Percentiles rank a stretch among this genome's conserved stretches.
Conservation (phyloP, 768 basidiomycete genomes). For the Boletus rubropictus region DNA sequence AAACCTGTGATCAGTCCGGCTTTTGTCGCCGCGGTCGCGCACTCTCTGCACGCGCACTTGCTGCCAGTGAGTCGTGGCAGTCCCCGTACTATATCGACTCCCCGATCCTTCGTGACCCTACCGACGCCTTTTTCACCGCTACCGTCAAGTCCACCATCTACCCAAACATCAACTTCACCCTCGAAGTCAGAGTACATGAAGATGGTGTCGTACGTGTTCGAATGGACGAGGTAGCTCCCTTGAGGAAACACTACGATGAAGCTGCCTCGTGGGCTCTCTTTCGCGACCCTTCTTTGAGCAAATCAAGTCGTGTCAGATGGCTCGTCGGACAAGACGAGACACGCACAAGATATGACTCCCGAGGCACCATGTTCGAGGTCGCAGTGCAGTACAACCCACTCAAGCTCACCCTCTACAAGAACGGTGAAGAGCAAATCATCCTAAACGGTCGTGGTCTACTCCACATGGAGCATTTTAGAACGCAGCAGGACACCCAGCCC, state of each 20-base stretch:
- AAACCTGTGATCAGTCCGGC: constrained; percentile 88
- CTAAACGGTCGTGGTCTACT: constrained; percentile 85
- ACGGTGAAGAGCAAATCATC: constrained; percentile 79
- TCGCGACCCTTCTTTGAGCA: constrained; percentile 60
- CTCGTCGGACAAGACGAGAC: constrained; percentile 57
- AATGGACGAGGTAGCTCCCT: constrained; percentile 82
- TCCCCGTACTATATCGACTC: constrained; percentile 84
- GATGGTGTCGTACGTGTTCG: constrained; percentile 87
- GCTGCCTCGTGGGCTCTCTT: constrained; percentile 85
- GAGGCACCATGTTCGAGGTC: constrained; percentile 58
- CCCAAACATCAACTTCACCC: constrained; percentile 73
- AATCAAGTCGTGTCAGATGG: constrained; percentile 49
- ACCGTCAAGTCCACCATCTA: constrained; percentile 76
- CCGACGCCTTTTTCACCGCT: constrained; percentile 63
- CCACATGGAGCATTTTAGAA: constrained; percentile 98
- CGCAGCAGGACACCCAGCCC: constrained; percentile 43
- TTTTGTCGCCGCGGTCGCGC: constrained; percentile 93
- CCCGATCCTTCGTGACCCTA: constrained; percentile 42
- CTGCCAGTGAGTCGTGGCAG: constrained; percentile 54
- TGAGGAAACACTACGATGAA: constrained; percentile 86
- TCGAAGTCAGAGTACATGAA: constrained; percentile 78
- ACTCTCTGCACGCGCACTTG: constrained; percentile 66
- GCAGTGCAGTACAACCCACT: constrained; percentile 72
- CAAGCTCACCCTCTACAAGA: constrained; percentile 61
- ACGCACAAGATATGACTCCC: constrained; percentile 58